Percentiles rank a stretch among this genome's conserved stretches.
phyloP scores from a whole-genome alignment of 345 rosid genomes.

The Cardamine resedifolia region DNA sequence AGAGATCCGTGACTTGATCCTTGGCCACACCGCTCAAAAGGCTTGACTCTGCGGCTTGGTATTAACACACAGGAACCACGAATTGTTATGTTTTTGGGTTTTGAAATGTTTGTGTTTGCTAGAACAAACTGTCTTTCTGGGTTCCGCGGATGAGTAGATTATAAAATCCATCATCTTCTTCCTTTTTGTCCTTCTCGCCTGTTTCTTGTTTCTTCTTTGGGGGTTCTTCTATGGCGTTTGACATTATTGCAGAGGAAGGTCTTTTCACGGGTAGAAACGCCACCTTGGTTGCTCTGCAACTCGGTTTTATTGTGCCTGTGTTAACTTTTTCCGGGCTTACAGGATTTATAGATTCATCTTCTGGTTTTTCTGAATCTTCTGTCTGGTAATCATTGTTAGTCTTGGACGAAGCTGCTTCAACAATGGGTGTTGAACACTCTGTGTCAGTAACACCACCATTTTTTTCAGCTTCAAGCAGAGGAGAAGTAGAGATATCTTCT shows the following conservation, averaged over 20 bases:
- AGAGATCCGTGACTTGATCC: conserved; percentile 70
- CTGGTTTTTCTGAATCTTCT: conserved; percentile 26
- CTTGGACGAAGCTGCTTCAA: conserved; percentile 8
- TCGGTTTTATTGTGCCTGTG: conserved; percentile 6
- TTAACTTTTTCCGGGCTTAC: conserved; percentile 24
- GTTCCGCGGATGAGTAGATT: conserved; percentile 36
- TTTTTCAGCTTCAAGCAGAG: conserved; percentile 16
- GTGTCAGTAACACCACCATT: background rate
- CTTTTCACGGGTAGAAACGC: conserved; percentile 68
- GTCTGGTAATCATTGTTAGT: conserved; percentile 5
- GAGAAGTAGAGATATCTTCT: conserved; percentile 15
- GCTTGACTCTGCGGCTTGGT: conserved; percentile 19
- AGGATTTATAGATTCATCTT: conserved; percentile 16
- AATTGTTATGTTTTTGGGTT: conserved; percentile 1
- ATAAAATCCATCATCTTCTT: conserved; percentile 39
- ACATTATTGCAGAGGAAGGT: conserved; percentile 38
- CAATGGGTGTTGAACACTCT: conserved; percentile 27
- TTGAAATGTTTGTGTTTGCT: conserved; percentile 12
- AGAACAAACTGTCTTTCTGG: conserved; percentile 42
- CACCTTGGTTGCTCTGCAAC: conserved; percentile 43
- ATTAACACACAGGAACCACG: background rate
- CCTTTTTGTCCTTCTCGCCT: conserved; percentile 13
- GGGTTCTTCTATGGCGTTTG: conserved; percentile 32
- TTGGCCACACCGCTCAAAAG: conserved; percentile 55
- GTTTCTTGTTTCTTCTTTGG: conserved; percentile 33